Evolutionary conservation across 768 basidiomycete genomes (phyloP).

Genomic region (Hortiboletus flavorubellus): DNA sequence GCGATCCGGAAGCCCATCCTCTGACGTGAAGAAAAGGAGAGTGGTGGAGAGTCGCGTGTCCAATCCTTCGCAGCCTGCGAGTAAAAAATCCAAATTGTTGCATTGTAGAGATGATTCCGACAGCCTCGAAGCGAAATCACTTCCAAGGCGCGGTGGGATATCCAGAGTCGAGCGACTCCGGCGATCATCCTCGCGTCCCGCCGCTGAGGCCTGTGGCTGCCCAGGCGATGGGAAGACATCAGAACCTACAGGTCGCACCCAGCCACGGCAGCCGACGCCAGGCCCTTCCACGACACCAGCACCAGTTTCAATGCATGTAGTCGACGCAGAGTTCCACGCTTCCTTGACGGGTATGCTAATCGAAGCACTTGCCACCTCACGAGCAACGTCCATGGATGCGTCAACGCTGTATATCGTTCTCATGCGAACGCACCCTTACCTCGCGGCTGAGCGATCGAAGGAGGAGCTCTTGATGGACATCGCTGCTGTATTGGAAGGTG

Average conservation of each 20-base stretch:
- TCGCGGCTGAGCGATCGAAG: conserved; percentile 36
- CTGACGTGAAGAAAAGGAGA: not conserved
- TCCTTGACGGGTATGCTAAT: conserved; percentile 66
- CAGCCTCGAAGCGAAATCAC: not conserved
- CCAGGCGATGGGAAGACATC: conserved; percentile 4
- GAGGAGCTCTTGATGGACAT: conserved; percentile 51
- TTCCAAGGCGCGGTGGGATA: not conserved
- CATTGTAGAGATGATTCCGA: not conserved
- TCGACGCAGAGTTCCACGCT: conserved; percentile 25
- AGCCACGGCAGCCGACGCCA: not conserved
- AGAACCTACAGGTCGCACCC: not conserved
- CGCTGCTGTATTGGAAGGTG: conserved; percentile 45
- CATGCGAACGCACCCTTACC: conserved; percentile 50
- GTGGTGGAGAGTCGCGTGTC: not conserved
- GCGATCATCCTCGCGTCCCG: conserved; percentile 9
- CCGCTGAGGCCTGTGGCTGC: not conserved
- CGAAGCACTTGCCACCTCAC: conserved; percentile 67
- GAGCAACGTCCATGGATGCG: conserved; percentile 62
- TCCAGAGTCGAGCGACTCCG: conserved; percentile 1
- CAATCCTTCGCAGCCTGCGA: conserved; percentile 10
- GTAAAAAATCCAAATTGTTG: conserved; percentile 22
- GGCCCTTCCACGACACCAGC: not conserved
- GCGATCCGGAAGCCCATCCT: not conserved
- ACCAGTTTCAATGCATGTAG: conserved; percentile 13
- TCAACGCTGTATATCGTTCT: conserved; percentile 51